Evolutionary conservation across 805 yeast genomes (phyloP).

Genomic region (Torulaspora microellipsoides): DNA sequence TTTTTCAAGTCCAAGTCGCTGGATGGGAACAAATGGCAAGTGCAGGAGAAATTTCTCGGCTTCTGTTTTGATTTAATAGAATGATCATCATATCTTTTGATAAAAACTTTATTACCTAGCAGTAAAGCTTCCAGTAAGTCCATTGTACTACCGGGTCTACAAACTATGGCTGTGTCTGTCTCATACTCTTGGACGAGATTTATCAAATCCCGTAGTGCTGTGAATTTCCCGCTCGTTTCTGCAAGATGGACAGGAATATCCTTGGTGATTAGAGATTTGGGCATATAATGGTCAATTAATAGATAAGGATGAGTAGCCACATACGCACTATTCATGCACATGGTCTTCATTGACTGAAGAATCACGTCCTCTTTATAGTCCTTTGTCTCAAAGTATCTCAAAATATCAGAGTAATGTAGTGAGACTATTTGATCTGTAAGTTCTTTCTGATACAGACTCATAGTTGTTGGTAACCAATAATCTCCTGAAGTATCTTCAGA

Average conservation of each 20-base stretch:
- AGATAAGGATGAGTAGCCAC: conserved; percentile 89
- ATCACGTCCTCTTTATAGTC: conserved; percentile 50
- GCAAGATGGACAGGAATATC: conserved; percentile 67
- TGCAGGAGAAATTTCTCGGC: conserved; percentile 27
- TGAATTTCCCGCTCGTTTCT: conserved; percentile 81
- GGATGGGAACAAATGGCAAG: conserved; percentile 45
- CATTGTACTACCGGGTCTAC: conserved; percentile 61
- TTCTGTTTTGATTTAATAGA: conserved; percentile 45
- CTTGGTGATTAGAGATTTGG: conserved; percentile 66
- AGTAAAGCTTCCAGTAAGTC: conserved; percentile 72
- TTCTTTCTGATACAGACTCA: conserved; percentile 82
- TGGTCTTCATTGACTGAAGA: conserved; percentile 68
- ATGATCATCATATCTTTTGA: conserved; percentile 59
- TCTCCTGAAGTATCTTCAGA: conserved; percentile 45
- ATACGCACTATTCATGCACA: conserved; percentile 68
- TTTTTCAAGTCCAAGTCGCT: conserved; percentile 15
- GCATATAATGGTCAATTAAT: conserved; percentile 72
- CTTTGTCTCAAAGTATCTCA: conserved; percentile 70
- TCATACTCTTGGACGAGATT: conserved; percentile 45
- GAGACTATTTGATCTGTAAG: conserved; percentile 89
- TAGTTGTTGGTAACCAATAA: conserved; percentile 74
- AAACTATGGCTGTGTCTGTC: conserved; percentile 62
- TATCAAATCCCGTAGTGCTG: conserved; percentile 59
- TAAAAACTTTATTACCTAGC: conserved; percentile 53
- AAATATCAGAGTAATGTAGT: conserved; percentile 83